Evolutionary conservation across 1,284 basidiomycete species (phyloP).

Genomic region (Boletus calvinii): DNA sequence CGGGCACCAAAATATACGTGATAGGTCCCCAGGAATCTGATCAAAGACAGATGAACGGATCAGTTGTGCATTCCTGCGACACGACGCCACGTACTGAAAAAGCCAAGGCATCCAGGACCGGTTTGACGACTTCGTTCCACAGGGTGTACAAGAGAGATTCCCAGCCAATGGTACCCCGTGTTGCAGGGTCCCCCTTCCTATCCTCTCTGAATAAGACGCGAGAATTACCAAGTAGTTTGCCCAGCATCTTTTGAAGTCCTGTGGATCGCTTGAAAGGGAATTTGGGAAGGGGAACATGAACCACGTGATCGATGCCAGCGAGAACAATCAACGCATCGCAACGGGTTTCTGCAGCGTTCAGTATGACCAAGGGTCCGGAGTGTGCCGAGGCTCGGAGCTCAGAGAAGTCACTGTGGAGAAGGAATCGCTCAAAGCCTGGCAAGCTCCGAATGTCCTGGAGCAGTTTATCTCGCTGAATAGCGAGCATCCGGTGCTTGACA

Average conservation of each 20-base stretch:
- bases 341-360: neutral
- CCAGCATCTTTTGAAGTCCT: no score
- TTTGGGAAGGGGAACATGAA: neutral
- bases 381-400: no score
- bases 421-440: no score
- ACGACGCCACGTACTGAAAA: neutral
- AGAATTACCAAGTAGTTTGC: no score
- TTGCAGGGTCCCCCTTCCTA: neutral
- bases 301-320: neutral
- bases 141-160: neutral
- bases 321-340: neutral
- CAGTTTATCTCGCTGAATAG: no score
- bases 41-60: neutral
- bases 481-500: no score
- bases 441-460: no score
- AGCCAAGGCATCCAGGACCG: conserved; percentile 1
- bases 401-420: no score
- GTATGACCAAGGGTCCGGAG: no score
- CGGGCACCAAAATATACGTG: no score
- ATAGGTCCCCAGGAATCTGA: neutral
- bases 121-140: no score
- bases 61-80: neutral
- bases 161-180: neutral
- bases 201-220: neutral
- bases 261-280: no score